phyloP scores from a whole-genome alignment of 2,329 filamentous ascomycete genomes.

The Lachnellula willkommii region DNA sequence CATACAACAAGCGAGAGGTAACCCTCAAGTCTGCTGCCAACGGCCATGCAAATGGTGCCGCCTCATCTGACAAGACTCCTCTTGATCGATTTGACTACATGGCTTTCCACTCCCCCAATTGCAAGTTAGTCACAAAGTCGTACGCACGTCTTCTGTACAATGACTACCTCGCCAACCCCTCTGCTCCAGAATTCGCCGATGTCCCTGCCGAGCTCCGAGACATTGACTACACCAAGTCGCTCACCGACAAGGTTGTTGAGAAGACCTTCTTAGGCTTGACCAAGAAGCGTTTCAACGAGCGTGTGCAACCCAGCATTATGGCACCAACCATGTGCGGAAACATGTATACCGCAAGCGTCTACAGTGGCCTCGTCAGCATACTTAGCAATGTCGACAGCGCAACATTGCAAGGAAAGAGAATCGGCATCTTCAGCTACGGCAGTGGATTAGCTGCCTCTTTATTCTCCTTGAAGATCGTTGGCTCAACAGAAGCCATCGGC shows the following conservation, averaged over 20 bases:
- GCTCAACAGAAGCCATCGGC: slow-evolving; percentile 62
- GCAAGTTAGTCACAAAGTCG: slow-evolving; percentile 82
- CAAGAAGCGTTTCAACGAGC: slow-evolving; percentile 79
- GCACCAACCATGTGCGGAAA: slow-evolving; percentile 70
- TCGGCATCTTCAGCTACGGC: slow-evolving; percentile 63
- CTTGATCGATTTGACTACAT: slow-evolving; percentile 82
- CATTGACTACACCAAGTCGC: slow-evolving; percentile 72
- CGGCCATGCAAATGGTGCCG: slow-evolving; percentile 1
- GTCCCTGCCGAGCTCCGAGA: slow-evolving; percentile 72
- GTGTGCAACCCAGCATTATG: slow-evolving; percentile 67
- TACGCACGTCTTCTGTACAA: slow-evolving; percentile 82
- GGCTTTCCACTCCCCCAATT: slow-evolving; percentile 77
- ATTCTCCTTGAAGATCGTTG: slow-evolving; percentile 67
- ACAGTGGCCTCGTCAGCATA: slow-evolving; percentile 49
- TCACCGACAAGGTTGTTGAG: slow-evolving; percentile 77
- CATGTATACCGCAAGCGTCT: slow-evolving; percentile 59
- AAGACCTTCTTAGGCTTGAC: slow-evolving; percentile 80
- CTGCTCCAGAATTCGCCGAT: slow-evolving; percentile 63
- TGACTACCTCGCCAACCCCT: slow-evolving; percentile 70
- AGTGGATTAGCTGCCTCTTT: slow-evolving; percentile 65
- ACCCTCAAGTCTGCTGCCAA: slow-evolving; percentile 41
- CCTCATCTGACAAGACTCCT: slow-evolving; percentile 48
- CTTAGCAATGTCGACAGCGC: slow-evolving; percentile 54
- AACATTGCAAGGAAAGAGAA: slow-evolving; percentile 46
- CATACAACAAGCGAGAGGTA: slow-evolving; percentile 70